Base-by-base conservation (phyloP, 2,329 filamentous ascomycete species). In the Moelleriella libera region DNA sequence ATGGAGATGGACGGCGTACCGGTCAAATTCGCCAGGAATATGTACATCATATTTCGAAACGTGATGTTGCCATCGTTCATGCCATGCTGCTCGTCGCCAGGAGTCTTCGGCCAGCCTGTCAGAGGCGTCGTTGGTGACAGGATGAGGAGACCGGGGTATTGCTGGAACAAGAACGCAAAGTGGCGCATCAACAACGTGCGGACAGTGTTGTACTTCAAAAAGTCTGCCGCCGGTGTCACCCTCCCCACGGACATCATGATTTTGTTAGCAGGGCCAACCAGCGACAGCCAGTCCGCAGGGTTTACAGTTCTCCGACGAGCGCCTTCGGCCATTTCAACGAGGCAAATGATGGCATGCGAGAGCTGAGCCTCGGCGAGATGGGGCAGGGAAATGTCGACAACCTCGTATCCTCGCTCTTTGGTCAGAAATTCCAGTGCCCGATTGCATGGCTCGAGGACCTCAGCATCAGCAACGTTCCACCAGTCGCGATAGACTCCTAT, bases 41-140 rank as follows among this genome's bases (percentile, higher is more conserved):
- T 80, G 64, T 87, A 95, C 62, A 83, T 78, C 87, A 95, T 94
- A 58, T 78, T 85, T 30, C 76, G 70, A n/a, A 94, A 68, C 12
- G 78, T 81, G 51, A 67, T 70, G 60, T 92, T 88, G 0, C 74
- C 82, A 61, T 96, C 83, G 39, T 74, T 82, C 54, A 87, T 69
- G 2, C 89, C 89, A 57, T 88, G 80, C n/a, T 68, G 68, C 12
- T 80, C 68, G 41, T 85, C 81, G 7, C 68, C 72, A 1, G 70
- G 63, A 9, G 61, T 50, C 29, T 82, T 78, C 41, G 76, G 76
- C 84, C 85, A 94, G 9, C 88, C 88, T 0, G 79, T 71, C 50
- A 83, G 75, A 0, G 88, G 85, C 4, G 79, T 78, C 1, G 87
- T 88, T 0, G 89, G 89, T 2, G 83, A 84, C 41, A 94, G 67